Percentiles rank a stretch among this genome's conserved stretches.
Evolutionary conservation across 2,329 filamentous ascomycete genomes (phyloP).

Genomic region (Curvularia lunata): DNA sequence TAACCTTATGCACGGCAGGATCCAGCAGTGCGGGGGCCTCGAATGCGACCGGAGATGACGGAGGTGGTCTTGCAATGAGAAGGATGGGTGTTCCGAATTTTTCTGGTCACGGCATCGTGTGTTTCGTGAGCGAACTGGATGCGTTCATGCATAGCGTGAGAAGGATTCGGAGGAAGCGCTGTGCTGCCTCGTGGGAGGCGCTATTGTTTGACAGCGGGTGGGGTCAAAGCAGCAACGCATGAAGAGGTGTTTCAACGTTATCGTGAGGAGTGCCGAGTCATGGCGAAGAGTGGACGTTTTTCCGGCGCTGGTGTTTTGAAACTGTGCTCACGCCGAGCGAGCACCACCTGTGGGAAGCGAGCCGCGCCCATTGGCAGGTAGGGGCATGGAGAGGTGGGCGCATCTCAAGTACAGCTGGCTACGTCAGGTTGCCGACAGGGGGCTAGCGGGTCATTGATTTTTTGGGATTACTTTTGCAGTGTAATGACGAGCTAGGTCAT

Average conservation of each 20-base stretch:
- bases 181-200: conserved; percentile 4
- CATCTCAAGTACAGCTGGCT: not conserved
- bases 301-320: conserved; percentile 15
- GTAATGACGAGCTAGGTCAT: not conserved
- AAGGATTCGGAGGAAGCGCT: conserved; percentile 9
- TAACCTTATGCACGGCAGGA: not conserved
- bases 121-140: not conserved
- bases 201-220: conserved; percentile 17
- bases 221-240: conserved; percentile 9
- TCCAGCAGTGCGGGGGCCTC: not conserved
- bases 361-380: not conserved
- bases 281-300: conserved; percentile 5
- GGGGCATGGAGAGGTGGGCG: not conserved
- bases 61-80: not conserved
- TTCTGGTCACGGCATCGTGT: not conserved
- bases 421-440: not conserved
- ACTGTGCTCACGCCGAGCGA: conserved; percentile 7
- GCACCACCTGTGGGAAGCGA: conserved; percentile 5
- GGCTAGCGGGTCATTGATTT: not conserved
- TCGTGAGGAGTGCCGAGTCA: conserved; percentile 9
- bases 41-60: not conserved
- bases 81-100: not conserved
- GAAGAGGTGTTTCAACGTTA: conserved; percentile 15
- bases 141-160: conserved; percentile 3
- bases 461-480: not conserved